Evolutionary conservation across 495 filamentous ascomycete genomes (phyloP), one percentile per base, ranked within the genome.

Genomic region (Pyrenula massariospora): DNA sequence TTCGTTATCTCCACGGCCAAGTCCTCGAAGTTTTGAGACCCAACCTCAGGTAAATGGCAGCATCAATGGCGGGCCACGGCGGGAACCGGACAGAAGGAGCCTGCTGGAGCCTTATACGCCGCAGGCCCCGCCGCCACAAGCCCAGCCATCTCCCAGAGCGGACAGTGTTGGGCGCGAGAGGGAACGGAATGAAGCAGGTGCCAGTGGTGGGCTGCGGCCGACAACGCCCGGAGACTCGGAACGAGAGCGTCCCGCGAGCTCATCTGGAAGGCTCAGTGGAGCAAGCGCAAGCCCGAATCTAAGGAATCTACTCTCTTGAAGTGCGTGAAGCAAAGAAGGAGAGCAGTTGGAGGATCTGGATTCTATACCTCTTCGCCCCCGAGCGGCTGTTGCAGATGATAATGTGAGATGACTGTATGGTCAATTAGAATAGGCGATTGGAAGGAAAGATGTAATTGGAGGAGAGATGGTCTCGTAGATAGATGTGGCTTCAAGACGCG

Each of bases 241-340:
- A 70, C 22, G 73, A 69, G 12, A 66, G 70, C 20, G 65, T 58
- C 49, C 22, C 56, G 47, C 58, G 67, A 2, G 65, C 67, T 19
- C 69, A 71, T 50, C 68, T 25, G 19, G 62, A 60, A 55, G 55
- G 57, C 21, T 52, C 55, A 36, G 57, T 25, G 82, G 81, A 2
- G 87, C 87, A 3, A 91, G 87, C 57, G 84, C 86, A 31, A 89
- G 83, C 59, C 86, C 87, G 12, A 89, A 86, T 23, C 64, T 91
- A 57, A 81, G 84, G 60, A 89, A 91, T 63, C 67, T 91, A 54
- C 75, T 91, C 31, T 87, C 82, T 25, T 89, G n/a, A n/a, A n/a
- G n/a, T n/a, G n/a, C n/a, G n/a, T n/a, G n/a, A n/a, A n/a, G n/a
- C n/a, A n/a, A n/a, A n/a, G n/a, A n/a, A n/a, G n/a, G n/a, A n/a